Evolutionary conservation across 768 basidiomycete genomes (phyloP).

Genomic region (Pleurotus eryngii): DNA sequence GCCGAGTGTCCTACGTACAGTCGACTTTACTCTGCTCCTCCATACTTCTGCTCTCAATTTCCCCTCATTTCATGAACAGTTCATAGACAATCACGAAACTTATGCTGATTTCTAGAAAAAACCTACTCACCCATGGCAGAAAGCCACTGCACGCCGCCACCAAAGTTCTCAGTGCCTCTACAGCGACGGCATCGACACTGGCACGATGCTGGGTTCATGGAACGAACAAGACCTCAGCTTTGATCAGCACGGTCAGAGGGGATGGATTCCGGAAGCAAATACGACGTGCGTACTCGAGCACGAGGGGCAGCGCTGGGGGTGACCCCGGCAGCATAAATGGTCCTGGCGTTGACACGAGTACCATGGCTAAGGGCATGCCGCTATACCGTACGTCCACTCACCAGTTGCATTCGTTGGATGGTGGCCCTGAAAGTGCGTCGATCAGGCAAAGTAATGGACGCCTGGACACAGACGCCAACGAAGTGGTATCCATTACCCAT

Average conservation of each 20-base stretch:
- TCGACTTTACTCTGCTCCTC: constrained; percentile 2
- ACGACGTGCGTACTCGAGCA: constrained; percentile 36
- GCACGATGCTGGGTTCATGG: constrained; percentile 51
- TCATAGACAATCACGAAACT: constrained; percentile 3
- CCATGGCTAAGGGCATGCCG: constrained; percentile 30
- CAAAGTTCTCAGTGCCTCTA: constrained; percentile 46
- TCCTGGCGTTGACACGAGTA: constrained; percentile 16
- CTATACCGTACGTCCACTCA: constrained; percentile 45
- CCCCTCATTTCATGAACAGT: constrained; percentile 7
- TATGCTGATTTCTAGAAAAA: constrained; percentile 52
- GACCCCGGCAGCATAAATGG: constrained; percentile 17
- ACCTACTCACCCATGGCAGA: constrained; percentile 47
- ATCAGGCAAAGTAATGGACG: constrained; percentile 62
- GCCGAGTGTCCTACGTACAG: constrained; percentile 1
- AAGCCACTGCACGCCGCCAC: constrained; percentile 58
- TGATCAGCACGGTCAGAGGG: constrained; percentile 41
- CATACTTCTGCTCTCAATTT: not conserved
- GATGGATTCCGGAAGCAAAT: constrained; percentile 20
- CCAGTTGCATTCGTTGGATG: not conserved
- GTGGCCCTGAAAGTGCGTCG: not conserved
- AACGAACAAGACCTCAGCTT: constrained; percentile 49
- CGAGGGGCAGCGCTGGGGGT: constrained; percentile 15
- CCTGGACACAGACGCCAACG: constrained; percentile 85
- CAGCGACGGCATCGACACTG: constrained; percentile 45
- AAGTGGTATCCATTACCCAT: constrained; percentile 95